Evolutionary conservation across 768 basidiomycete species (phyloP), one percentile per base, ranked within the genome.

Genomic region (Tulasnella sp.): DNA sequence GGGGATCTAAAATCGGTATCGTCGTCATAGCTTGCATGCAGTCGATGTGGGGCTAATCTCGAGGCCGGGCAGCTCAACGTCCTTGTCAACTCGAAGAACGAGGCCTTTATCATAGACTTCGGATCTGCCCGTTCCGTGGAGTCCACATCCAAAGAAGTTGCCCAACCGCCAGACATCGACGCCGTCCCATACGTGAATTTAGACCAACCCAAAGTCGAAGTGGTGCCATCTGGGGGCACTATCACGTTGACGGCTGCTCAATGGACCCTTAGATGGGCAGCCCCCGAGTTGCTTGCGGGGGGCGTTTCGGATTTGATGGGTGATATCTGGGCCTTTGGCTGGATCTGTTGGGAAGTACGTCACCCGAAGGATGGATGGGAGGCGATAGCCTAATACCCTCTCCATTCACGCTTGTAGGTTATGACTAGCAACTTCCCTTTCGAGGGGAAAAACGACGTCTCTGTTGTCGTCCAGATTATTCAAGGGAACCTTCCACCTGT

Each of bases 191-290:
- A 9, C 20, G 7, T 14, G n/a, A 64, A 8, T 64, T 4, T 34
- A 7, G 60, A 11, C 60, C 7, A 9, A 64, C 60, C 60, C n/a
- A 64, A 28, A 24, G 31, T 64, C 60, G 60, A 64, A n/a, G n/a
- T 64, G 6, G 31, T 1, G 24, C 14, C 6, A 8, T 64, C 18
- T 28, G 60, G 60, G 11, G n/a, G 11, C 1, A 64, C 60, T 11
- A 64, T 64, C n/a, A 64, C 60, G n/a, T 14, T 64, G 24, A 28
- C 60, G 31, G 60, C 18, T 28, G 9, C 60, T 28, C 18, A 14
- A 4, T 64, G 60, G 60, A 64, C 60, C 60, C 60, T 64, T 24
- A n/a, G 60, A 64, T 64, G 60, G 60, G 60, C 60, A 28, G 60
- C 60, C 28, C 60, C 60, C 4, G 60, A 64, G n/a, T 34, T 64